Evolutionary conservation across 257 asterid species (phyloP).

Genomic region (Solanum piurae): DNA sequence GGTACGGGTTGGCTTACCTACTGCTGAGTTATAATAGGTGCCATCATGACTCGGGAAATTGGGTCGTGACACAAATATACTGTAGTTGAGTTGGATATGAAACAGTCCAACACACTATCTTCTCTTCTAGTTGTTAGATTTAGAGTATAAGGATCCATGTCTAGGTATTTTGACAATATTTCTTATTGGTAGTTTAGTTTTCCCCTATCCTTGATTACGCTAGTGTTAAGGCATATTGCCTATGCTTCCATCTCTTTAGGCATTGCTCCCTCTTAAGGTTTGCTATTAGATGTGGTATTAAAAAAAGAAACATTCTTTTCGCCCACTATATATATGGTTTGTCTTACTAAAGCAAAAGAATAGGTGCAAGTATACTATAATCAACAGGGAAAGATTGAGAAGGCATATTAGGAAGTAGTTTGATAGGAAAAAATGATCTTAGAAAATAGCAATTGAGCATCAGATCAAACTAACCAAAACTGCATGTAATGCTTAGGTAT

Average conservation of each 20-base stretch:
- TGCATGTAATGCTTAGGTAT: too few species aligned
- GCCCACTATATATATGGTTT: neutral
- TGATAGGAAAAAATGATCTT: too few species aligned
- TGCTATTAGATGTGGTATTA: neutral
- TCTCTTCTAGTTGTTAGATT: neutral
- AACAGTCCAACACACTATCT: neutral
- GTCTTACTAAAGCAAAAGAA: too few species aligned
- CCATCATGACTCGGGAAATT: too few species aligned
- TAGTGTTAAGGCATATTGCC: neutral
- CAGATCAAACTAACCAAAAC: too few species aligned
- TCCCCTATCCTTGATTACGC: neutral
- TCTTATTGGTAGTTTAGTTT: neutral
- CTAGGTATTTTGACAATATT: neutral
- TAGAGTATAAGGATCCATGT: neutral
- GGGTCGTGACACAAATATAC: too few species aligned
- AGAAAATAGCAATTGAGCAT: too few species aligned
- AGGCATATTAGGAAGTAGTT: too few species aligned
- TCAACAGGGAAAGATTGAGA: too few species aligned
- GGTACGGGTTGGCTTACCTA: too few species aligned
- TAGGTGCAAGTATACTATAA: too few species aligned
- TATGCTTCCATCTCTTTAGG: neutral
- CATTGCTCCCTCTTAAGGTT: neutral
- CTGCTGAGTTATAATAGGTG: too few species aligned
- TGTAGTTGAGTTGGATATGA: neutral
- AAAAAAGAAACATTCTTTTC: neutral